Evolutionary conservation across 208 protist genomes (phyloP).

Genomic region (Wallacemonas sp.): DNA sequence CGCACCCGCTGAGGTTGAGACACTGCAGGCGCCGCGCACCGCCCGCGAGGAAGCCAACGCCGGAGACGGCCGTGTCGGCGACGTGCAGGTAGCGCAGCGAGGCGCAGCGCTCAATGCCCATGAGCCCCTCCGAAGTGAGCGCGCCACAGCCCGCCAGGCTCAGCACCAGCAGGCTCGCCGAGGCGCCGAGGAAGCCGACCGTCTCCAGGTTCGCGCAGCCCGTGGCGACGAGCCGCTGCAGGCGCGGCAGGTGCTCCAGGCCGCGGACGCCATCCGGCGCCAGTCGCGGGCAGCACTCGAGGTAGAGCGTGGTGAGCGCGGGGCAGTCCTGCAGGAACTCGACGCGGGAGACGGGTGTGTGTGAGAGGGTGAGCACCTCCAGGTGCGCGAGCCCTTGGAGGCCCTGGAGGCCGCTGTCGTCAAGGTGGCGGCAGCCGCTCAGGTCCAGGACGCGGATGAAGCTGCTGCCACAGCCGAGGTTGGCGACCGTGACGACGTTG

Average conservation of each 20-base stretch:
- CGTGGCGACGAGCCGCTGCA: constrained; percentile 40
- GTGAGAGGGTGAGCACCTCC: constrained; percentile 49
- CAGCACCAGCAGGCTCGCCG: constrained; percentile 33
- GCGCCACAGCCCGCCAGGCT: constrained; percentile 30
- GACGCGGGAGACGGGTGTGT: constrained; percentile 49
- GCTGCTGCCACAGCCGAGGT: constrained; percentile 40
- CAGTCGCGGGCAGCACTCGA: constrained; percentile 51
- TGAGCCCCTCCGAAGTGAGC: constrained; percentile 32
- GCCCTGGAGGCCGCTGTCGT: constrained; percentile 57
- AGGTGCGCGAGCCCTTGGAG: constrained; percentile 48
- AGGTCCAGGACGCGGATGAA: constrained; percentile 49
- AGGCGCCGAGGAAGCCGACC: constrained; percentile 40
- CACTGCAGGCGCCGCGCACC: constrained; percentile 36
- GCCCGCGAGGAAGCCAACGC: constrained; percentile 28
- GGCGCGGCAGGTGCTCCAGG: constrained; percentile 30
- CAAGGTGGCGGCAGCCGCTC: constrained; percentile 55
- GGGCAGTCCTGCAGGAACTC: constrained; percentile 43
- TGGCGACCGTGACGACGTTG: constrained; percentile 57
- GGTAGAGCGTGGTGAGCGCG: constrained; percentile 38
- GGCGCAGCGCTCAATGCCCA: constrained; percentile 35
- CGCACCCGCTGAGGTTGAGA: constrained; percentile 37
- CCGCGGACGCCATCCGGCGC: constrained; percentile 33
- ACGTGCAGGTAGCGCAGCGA: constrained; percentile 49
- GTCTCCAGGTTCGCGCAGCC: constrained; percentile 28
- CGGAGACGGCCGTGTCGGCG: constrained; percentile 34